Evolutionary conservation across 2,329 filamentous ascomycete genomes (phyloP).

Genomic region (Cercospora sp.): DNA sequence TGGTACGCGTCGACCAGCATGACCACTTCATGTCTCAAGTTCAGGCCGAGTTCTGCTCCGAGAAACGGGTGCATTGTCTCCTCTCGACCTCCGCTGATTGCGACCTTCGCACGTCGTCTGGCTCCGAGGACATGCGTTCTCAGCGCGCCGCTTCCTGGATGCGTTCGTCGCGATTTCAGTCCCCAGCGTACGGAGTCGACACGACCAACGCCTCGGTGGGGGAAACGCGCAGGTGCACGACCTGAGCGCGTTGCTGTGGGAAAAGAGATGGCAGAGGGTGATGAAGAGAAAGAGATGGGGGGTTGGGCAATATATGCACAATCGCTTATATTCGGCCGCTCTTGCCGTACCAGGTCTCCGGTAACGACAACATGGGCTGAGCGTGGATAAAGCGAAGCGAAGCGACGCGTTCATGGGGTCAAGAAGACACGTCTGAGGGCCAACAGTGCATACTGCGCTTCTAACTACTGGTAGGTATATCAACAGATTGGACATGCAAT

Average conservation of each 20-base stretch:
- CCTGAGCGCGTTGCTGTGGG: background rate
- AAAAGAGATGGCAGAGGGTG: background rate
- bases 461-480: background rate
- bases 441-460: background rate
- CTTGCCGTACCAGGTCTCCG: background rate
- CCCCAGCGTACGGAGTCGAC: background rate
- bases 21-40: slow-evolving; percentile 2
- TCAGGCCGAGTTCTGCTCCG: background rate
- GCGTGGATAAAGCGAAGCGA: background rate
- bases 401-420: background rate
- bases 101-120: background rate
- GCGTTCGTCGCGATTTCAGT: background rate
- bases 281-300: background rate
- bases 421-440: background rate
- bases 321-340: background rate
- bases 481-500: background rate
- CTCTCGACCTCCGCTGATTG: background rate
- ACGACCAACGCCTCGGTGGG: background rate
- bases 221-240: background rate
- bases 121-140: background rate
- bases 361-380: background rate
- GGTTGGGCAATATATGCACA: background rate
- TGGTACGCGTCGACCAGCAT: background rate
- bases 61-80: background rate
- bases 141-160: background rate